phyloP scores from a whole-genome alignment of 2,329 filamentous ascomycete genomes.

The Coniochaeta ligniaria region DNA sequence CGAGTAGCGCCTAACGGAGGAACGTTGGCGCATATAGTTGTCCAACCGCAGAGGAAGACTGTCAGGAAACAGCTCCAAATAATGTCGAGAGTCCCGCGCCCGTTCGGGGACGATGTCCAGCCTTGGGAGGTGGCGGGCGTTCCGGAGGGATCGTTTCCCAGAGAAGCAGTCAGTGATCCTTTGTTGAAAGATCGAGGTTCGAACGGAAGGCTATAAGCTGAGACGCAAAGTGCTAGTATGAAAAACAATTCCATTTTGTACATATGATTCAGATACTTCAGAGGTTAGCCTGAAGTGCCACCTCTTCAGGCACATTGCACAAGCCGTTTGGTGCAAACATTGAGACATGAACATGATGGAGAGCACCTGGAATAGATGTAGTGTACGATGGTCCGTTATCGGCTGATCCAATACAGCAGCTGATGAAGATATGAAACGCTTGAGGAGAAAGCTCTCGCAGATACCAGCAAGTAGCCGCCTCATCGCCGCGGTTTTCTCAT shows the following conservation, averaged over 20 bases:
- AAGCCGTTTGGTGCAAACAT: background rate
- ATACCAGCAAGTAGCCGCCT: background rate
- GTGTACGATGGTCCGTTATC: background rate
- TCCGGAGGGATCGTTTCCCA: background rate
- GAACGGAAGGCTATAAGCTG: background rate
- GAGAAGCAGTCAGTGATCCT: background rate
- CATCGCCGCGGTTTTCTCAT: background rate
- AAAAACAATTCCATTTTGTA: background rate
- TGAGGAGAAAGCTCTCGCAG: background rate
- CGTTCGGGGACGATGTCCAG: background rate
- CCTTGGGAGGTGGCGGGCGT: background rate
- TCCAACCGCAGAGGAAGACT: slow-evolving; percentile 23
- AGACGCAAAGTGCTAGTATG: background rate
- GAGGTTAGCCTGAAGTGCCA: background rate
- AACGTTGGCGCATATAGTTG: slow-evolving; percentile 20
- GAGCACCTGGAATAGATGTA: background rate
- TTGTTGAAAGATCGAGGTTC: background rate
- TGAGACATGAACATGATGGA: background rate
- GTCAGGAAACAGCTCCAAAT: slow-evolving; percentile 23
- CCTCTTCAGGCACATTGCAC: background rate
- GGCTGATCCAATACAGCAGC: too few species aligned
- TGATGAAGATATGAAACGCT: background rate
- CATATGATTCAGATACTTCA: background rate
- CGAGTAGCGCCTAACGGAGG: slow-evolving; percentile 11
- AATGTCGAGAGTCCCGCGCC: slow-evolving; percentile 22